Evolutionary conservation across 495 filamentous ascomycete species (phyloP), one percentile per base, ranked within the genome.

Genomic region (Achaetomiella virescens): DNA sequence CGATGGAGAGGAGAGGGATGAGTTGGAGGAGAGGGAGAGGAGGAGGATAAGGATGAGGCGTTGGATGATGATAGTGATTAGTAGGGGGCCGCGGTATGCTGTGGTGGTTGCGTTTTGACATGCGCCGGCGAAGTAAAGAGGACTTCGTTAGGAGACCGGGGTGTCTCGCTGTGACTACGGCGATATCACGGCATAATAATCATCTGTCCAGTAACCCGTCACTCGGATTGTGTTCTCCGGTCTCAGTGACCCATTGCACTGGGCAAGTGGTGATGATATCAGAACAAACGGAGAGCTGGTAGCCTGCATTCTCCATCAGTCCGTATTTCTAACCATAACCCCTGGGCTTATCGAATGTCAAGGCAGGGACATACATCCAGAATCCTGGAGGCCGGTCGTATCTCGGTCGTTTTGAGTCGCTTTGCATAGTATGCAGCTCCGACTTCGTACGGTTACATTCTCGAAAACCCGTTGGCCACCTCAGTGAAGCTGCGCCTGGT

Each of bases 31-130:
- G 31, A 65, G 76, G 33, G 69, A 57, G n/a, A 18, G 8, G 71
- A 68, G 12, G 71, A 68, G 35, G 80, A 86, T 17, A 79, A 84
- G 54, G 79, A 87, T 59, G 83, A 87, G 62, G 82, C 82, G 15
- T 75, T 86, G 33, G 84, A 88, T 65, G 72, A 81, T 52, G 81
- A 82, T 33, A 81, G 79, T 51, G 78, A 81, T 33, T 81, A 69
- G 40, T 27, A 1, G 67, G 37, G 6, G 18, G 31, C 11, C 17
- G 29, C 11, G 18, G 17, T 15, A 2, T 42, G 22, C 6, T 5
- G 2, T 36, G n/a, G 22, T 3, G 6, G 25, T 14, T 7, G n/a
- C 9, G 12, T 4, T 12, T 21, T 17, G 20, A 17, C 12, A 6
- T 14, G 33, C 21, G 12, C 47, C 18, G 33, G 24, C 20, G 4